phyloP scores from a whole-genome alignment of 1,284 basidiomycete species.

The Leccinum variabile region DNA sequence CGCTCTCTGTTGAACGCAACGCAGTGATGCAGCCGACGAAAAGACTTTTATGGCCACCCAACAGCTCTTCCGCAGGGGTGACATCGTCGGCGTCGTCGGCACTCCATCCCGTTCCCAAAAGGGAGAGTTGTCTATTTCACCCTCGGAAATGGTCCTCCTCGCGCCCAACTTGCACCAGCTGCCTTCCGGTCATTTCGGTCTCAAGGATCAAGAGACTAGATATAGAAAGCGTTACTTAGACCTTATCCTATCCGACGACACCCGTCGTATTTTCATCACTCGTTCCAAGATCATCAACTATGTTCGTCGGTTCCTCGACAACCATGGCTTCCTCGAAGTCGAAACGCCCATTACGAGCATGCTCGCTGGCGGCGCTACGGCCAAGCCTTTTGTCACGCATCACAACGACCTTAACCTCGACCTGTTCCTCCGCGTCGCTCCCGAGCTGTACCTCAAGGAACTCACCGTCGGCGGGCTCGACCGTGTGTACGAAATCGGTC shows the following conservation, averaged over 20 bases:
- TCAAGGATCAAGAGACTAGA: slow-evolving; percentile 96
- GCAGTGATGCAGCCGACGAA: slow-evolving; percentile 69
- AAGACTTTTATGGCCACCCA: slow-evolving; percentile 76
- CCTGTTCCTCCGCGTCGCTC: slow-evolving; percentile 97
- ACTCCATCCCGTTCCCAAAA: slow-evolving; percentile 91
- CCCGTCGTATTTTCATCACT: slow-evolving; percentile 90
- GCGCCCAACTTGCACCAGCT: slow-evolving; percentile 96
- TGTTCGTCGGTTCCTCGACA: slow-evolving; percentile 88
- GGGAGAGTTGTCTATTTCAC: slow-evolving; percentile 92
- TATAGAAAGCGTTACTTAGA: slow-evolving; percentile 99
- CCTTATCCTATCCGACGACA: slow-evolving; percentile 92
- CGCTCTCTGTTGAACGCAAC: neutral
- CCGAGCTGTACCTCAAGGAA: slow-evolving; percentile 98
- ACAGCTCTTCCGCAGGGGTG: slow-evolving; percentile 90
- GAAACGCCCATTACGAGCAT: slow-evolving; percentile 99
- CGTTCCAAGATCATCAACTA: slow-evolving; percentile 89
- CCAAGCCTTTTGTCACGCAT: slow-evolving; percentile 98
- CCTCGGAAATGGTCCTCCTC: slow-evolving; percentile 83
- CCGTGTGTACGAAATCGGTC: slow-evolving; percentile 97
- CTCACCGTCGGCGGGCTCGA: slow-evolving; percentile 97
- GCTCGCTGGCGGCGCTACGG: slow-evolving; percentile 95
- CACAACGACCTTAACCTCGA: slow-evolving; percentile 99
- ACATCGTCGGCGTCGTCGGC: slow-evolving; percentile 93
- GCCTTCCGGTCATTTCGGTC: slow-evolving; percentile 85
- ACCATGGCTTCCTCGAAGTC: slow-evolving; percentile 95